Conservation (phyloP, 441 rosid species). For the Pelargonium cotyledonis region DNA sequence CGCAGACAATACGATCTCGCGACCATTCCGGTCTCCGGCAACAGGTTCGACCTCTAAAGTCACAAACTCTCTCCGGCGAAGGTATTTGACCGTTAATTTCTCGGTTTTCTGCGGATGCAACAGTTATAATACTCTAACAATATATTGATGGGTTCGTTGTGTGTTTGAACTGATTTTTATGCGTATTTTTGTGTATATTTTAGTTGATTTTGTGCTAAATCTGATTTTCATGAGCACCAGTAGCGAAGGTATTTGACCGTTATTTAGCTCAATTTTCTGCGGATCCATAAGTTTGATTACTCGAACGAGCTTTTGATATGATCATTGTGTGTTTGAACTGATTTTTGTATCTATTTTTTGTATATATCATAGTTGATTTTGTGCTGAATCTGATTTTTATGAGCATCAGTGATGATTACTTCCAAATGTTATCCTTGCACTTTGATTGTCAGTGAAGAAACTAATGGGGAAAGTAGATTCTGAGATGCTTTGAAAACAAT, state of each 20-base stretch:
- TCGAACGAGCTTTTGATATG: no score
- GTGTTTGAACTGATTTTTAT: background rate
- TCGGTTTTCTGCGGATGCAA: no score
- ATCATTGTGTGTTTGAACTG: background rate
- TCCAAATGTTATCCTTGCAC: slow-evolving; percentile 73
- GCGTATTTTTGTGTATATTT: background rate
- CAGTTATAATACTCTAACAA: no score
- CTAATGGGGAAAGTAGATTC: slow-evolving; percentile 42
- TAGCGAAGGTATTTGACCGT: slow-evolving; percentile 6
- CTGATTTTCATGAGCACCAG: slow-evolving; percentile 29
- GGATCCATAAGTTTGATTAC: no score
- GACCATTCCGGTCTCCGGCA: no score
- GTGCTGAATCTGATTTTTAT: background rate
- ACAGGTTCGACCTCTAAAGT: no score
- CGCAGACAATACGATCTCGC: no score
- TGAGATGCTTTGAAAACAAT: slow-evolving; percentile 41
- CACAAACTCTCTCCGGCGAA: no score
- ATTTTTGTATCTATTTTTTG: no score
- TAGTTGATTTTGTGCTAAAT: background rate
- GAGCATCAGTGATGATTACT: slow-evolving; percentile 53
- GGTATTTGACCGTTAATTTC: no score
- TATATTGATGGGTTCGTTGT: background rate
- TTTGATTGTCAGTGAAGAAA: slow-evolving; percentile 64
- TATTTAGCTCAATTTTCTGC: no score
- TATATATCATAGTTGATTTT: background rate